Conservation (phyloP, 805 yeast genomes). For the Saccharomycopsis microspora region DNA sequence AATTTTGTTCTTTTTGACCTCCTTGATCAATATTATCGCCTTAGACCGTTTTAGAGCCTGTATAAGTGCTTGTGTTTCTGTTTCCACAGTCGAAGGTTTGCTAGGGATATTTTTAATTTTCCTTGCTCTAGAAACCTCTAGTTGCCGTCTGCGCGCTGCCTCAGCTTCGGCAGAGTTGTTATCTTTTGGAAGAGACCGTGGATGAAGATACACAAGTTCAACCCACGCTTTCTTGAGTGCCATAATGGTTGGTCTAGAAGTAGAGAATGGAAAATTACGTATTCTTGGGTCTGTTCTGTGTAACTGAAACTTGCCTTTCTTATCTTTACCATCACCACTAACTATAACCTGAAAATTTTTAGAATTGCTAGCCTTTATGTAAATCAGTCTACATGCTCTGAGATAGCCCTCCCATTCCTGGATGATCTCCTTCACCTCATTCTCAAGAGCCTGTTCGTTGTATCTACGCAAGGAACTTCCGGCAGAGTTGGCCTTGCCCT, state of each 20-base stretch:
- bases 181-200: constrained; percentile 43
- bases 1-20: constrained; percentile 41
- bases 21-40: constrained; percentile 61
- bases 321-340: constrained; percentile 43
- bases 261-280: constrained; percentile 74
- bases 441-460: constrained; percentile 73
- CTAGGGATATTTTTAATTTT: constrained; percentile 15
- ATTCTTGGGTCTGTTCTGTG: constrained; percentile 48
- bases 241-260: constrained; percentile 71
- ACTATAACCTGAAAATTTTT: constrained; percentile 51
- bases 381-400: constrained; percentile 55
- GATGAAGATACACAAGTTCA: constrained; percentile 49
- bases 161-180: constrained; percentile 22
- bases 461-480: constrained; percentile 85
- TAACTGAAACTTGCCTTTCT: constrained; percentile 25
- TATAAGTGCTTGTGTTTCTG: constrained; percentile 46
- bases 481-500: constrained; percentile 94
- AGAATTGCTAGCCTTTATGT: constrained; percentile 70
- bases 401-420: constrained; percentile 52
- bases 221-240: constrained; percentile 83
- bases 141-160: constrained; percentile 21
- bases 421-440: constrained; percentile 66
- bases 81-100: constrained; percentile 27
- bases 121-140: constrained; percentile 20
- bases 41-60: constrained; percentile 57